phyloP scores from a whole-genome alignment of 768 basidiomycete genomes.

The Trametes cubensis region DNA sequence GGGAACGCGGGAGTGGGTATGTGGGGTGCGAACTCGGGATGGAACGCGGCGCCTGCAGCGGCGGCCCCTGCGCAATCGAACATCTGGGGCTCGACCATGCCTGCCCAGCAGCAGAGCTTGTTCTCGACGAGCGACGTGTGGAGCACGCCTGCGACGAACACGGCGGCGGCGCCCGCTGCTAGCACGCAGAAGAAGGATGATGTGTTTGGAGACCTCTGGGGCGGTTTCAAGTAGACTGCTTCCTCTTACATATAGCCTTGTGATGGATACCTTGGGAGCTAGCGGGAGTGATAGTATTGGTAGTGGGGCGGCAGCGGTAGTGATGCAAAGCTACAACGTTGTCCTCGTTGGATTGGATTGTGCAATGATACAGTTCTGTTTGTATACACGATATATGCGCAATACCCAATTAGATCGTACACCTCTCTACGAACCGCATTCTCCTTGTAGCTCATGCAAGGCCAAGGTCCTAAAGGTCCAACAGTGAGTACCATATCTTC shows the following conservation, averaged over 20 bases:
- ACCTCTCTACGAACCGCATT: background rate
- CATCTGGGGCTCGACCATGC: conserved; percentile 23
- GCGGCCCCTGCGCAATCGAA: conserved; percentile 39
- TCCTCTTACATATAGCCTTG: background rate
- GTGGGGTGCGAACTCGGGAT: conserved; percentile 73
- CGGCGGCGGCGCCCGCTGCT: conserved; percentile 25
- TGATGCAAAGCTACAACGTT: background rate
- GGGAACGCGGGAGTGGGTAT: conserved; percentile 54
- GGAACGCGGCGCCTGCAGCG: conserved; percentile 46
- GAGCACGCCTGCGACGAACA: conserved; percentile 42
- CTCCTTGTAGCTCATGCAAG: conserved; percentile 10
- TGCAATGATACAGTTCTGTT: conserved; percentile 14
- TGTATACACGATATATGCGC: conserved; percentile 2
- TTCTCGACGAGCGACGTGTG: conserved; percentile 60
- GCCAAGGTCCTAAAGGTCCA: conserved; percentile 19
- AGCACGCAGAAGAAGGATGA: conserved; percentile 67
- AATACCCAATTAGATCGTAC: conserved; percentile 15
- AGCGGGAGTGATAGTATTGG: background rate
- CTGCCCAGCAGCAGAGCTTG: conserved; percentile 23
- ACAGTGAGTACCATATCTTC: background rate
- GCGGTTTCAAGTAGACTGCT: conserved; percentile 66
- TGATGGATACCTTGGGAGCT: background rate
- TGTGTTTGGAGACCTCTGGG: conserved; percentile 83
- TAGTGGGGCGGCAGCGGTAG: too few relatives aligned
- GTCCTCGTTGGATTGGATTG: background rate